Percentiles rank a stretch among this genome's conserved stretches.
Conservation (phyloP, 371 early-diverging fungal species). For the Syncephalis fuscata region DNA sequence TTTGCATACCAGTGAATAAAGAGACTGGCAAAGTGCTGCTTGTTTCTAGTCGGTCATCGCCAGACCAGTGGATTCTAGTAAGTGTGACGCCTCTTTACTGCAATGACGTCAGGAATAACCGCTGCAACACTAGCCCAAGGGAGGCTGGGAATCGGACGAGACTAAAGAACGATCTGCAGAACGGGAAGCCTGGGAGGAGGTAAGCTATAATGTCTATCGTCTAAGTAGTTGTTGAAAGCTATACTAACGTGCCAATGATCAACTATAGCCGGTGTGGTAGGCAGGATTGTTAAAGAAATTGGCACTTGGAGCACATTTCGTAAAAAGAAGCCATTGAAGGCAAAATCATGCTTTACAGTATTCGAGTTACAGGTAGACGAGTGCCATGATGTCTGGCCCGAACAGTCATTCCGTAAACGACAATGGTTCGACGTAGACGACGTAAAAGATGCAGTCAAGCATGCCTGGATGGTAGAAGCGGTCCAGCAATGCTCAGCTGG, state of each 20-base stretch:
- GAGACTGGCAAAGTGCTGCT: not conserved
- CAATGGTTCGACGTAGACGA: not conserved
- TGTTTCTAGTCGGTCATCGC: not conserved
- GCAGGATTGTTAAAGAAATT: too few relatives aligned
- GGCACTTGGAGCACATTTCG: too few relatives aligned
- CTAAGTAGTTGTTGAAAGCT: too few relatives aligned
- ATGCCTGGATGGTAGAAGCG: too few relatives aligned
- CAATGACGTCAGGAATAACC: not conserved
- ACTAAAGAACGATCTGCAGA: not conserved
- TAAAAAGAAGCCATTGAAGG: too few relatives aligned
- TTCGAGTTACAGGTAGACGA: not conserved
- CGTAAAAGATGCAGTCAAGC: too few relatives aligned
- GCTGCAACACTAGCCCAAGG: not conserved
- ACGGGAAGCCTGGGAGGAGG: not conserved
- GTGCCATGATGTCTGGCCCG: not conserved
- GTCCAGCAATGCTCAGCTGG: too few relatives aligned
- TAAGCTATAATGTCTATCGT: not conserved
- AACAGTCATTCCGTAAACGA: not conserved
- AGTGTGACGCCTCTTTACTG: not conserved
- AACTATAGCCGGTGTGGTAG: too few relatives aligned
- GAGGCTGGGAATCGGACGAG: slow-evolving; percentile 1
- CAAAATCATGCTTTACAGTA: not conserved
- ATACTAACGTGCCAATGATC: too few relatives aligned
- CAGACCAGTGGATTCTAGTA: not conserved
- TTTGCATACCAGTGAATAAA: not conserved